Evolutionary conservation across 2,329 filamentous ascomycete genomes (phyloP), one percentile per base, ranked within the genome.

Genomic region (Onygenales sp.): DNA sequence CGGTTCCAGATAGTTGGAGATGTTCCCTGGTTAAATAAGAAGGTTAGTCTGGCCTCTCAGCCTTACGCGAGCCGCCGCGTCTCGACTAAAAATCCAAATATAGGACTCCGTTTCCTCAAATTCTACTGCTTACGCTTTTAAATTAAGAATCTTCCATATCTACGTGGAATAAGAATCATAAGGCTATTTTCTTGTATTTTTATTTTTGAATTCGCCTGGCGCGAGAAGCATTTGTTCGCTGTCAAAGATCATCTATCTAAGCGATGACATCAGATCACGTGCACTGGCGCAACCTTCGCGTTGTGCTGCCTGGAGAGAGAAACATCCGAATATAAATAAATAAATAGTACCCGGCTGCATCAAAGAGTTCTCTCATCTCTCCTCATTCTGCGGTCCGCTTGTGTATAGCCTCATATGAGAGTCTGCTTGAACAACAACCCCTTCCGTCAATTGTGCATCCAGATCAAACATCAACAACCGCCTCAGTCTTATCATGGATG

Each of bases 231-330:
- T 39, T 13, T 21, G 17, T 43, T 7, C 6, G 8, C 6, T 5
- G 21, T 27, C 21, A 27, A 27, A 39, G 3, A n/a, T 1, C 36
- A 39, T 39, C 36, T 6, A 39, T 17, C 14, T 17, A 3, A 39
- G 36, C 13, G 9, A 42, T 52, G 51, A 52, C 51, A 47, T 52
- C 50, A 52, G 32, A 42, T 51, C 55, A 57, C 53, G 42, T 57
- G 53, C 33, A 34, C n/a, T 39, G 17, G 55, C 43, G 50, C 45
- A 2, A n/a, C 14, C n/a, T 33, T 57, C 55, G 53, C 39, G 47
- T 51, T 39, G 37, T 49, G 55, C 42, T 57, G 55, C 55, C 52
- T 55, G n/a, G 50, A 53, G 14, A 33, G 13, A 3, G 50, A 53
- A 14, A 33, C 21, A 3, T 14, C 27, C 10, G 32, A 36, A 10